Evolutionary conservation across 805 yeast species (phyloP).

Genomic region (Nakazawaea ishiwadae): DNA sequence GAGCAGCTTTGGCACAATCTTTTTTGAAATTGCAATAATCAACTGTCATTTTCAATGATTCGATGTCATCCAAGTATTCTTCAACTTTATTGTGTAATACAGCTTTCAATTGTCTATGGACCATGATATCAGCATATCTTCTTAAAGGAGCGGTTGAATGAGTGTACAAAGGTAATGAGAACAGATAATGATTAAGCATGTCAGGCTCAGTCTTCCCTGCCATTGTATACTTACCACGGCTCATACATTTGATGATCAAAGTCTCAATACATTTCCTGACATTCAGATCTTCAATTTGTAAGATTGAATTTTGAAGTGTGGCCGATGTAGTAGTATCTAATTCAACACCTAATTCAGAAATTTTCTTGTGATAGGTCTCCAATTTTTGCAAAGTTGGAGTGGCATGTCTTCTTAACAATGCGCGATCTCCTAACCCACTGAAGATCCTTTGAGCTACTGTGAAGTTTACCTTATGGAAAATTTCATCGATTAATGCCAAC

Average conservation of each 20-base stretch:
- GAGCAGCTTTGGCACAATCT: slow-evolving; percentile 90
- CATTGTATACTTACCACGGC: slow-evolving; percentile 80
- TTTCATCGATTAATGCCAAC: slow-evolving; percentile 62
- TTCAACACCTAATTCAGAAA: slow-evolving; percentile 57
- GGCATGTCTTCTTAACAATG: slow-evolving; percentile 83
- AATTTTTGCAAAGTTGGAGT: slow-evolving; percentile 79
- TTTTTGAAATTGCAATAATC: slow-evolving; percentile 95
- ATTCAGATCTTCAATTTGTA: slow-evolving; percentile 54
- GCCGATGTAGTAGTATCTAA: slow-evolving; percentile 75
- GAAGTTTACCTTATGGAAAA: slow-evolving; percentile 73
- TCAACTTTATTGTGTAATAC: slow-evolving; percentile 41
- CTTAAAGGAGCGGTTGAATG: slow-evolving; percentile 92
- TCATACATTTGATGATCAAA: slow-evolving; percentile 72
- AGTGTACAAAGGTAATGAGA: slow-evolving; percentile 81
- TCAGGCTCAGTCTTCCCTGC: slow-evolving; percentile 86
- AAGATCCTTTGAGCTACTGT: slow-evolving; percentile 81
- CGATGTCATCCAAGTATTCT: slow-evolving; percentile 49
- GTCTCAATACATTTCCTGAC: slow-evolving; percentile 75
- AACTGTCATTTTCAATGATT: slow-evolving; percentile 72
- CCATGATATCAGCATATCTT: slow-evolving; percentile 88
- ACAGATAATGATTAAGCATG: slow-evolving; percentile 71
- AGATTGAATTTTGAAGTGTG: slow-evolving; percentile 65
- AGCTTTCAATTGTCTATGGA: slow-evolving; percentile 83
- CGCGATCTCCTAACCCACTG: slow-evolving; percentile 70
- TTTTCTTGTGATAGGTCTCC: slow-evolving; percentile 71